phyloP scores from a whole-genome alignment of 441 rosid genomes.

The Eugenia klotzschiana region DNA sequence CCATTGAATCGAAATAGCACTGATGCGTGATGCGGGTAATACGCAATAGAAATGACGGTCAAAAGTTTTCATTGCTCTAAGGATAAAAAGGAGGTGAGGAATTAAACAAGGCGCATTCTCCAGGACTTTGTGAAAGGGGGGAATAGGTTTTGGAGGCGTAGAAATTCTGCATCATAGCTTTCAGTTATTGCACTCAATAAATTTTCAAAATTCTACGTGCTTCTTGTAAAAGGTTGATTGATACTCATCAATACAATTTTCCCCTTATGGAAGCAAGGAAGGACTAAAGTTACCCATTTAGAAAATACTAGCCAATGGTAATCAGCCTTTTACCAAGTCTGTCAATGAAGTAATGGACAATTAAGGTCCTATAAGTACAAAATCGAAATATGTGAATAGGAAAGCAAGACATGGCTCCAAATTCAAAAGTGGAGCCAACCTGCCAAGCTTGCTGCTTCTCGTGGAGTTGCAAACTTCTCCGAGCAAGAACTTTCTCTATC shows the following conservation, averaged over 20 bases:
- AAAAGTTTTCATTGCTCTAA: not conserved
- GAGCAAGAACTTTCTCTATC: constrained; percentile 36
- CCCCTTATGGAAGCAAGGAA: not conserved
- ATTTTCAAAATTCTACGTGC: not conserved
- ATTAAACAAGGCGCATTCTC: not conserved
- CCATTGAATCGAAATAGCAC: not conserved
- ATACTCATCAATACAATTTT: not conserved
- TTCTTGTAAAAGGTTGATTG: not conserved
- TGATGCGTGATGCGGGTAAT: not conserved
- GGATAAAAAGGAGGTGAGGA: not conserved
- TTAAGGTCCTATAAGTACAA: not conserved
- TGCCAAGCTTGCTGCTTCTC: constrained; percentile 67
- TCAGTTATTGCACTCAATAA: not conserved
- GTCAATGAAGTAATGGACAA: not conserved
- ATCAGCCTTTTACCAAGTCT: not conserved
- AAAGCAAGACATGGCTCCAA: not conserved
- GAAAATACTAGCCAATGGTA: not conserved
- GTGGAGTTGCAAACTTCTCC: constrained; percentile 45
- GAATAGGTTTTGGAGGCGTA: not conserved
- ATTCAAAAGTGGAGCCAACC: constrained; percentile 23
- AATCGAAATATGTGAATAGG: not conserved
- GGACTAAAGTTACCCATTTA: not conserved
- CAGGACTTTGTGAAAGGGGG: not conserved
- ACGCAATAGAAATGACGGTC: not conserved
- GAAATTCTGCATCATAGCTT: not conserved